phyloP scores from a whole-genome alignment of 306 rosid genomes.

The Spatholobus suberectus region DNA sequence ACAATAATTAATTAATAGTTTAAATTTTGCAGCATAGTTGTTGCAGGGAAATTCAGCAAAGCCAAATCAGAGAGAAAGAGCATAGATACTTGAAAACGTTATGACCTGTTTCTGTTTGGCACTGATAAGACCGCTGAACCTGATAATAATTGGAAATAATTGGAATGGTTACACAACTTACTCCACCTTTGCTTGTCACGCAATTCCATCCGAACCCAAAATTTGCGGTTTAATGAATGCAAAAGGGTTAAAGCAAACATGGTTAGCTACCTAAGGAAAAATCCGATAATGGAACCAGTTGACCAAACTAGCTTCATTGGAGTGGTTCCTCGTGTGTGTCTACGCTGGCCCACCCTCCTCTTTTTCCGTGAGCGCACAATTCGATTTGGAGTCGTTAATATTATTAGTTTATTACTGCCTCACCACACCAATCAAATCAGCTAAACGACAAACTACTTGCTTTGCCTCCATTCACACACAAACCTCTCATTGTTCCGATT shows the following conservation, averaged over 20 bases:
- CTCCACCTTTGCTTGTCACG: constrained; percentile 60
- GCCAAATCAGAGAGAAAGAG: no score
- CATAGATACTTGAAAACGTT: not conserved
- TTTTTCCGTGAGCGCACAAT: constrained; percentile 32
- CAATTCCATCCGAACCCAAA: constrained; percentile 34
- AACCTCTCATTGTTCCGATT: no score
- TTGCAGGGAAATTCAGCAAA: no score
- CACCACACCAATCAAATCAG: no score
- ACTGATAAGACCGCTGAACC: constrained; percentile 52
- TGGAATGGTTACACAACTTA: constrained; percentile 35
- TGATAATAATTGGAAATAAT: constrained; percentile 21
- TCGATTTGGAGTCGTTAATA: no score
- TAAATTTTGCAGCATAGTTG: no score
- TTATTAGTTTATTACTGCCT: no score
- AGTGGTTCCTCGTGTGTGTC: no score
- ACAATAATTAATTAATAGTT: no score
- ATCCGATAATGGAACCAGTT: constrained; percentile 42
- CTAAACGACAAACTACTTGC: no score
- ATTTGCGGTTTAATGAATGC: constrained; percentile 36
- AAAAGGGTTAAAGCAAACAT: not conserved
- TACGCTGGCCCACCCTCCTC: not conserved
- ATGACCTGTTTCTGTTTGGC: constrained; percentile 44
- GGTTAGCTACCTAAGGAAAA: not conserved
- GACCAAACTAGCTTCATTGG: constrained; percentile 48
- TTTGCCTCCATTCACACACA: no score